Base-by-base conservation (phyloP, 2,329 filamentous ascomycete species). In the Pyrenophora seminiperda region DNA sequence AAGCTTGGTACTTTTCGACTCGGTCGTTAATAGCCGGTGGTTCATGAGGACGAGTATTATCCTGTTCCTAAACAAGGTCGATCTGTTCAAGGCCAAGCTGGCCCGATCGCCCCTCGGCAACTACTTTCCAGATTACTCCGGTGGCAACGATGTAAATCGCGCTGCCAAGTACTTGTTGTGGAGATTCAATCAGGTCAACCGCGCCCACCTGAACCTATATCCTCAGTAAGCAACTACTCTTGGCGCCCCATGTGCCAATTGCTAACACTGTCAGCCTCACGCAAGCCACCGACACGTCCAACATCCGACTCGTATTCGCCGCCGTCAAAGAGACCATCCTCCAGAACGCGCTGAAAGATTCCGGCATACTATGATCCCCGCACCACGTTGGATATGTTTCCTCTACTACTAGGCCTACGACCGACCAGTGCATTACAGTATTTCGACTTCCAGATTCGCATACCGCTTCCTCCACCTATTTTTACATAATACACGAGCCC, bases 11-110 rank as follows among this genome's bases (percentile, higher is more conserved):
- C 82, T 99, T 4, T 99, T 99, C 72, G 94, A 99, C 75, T 97
- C 93, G 1, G 94, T 99, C 4, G 94, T 99, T 63, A 99, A 99
- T 76, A 97, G 94, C 24, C 83, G 94, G 64, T 99, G 94, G 94
- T 99, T 99, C 76, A 96, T 97, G 89, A 83, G 94, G 64, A 99
- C 94, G 10, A 97, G 92, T 71, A 99, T 99, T 70, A 97, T 99
- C 68, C 81, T 99, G 49, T 99, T 99, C 78, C 82, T 99, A 56
- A 99, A 99, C 80, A 99, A 99, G 75, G 94, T 99, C 62, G 94
- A 99, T 77, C 84, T 99, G 50, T 99, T 99, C 82, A 93, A 94
- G 73, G 88, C 91, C 69, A 99, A 99, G 74, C 85, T 99, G 20
- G 85, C 85, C 47, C 85, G 92, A 57, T 97, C 91, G 47, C 93